Conservation (phyloP, 169 alveolate species). For the Plasmodium cynomolgi region DNA sequence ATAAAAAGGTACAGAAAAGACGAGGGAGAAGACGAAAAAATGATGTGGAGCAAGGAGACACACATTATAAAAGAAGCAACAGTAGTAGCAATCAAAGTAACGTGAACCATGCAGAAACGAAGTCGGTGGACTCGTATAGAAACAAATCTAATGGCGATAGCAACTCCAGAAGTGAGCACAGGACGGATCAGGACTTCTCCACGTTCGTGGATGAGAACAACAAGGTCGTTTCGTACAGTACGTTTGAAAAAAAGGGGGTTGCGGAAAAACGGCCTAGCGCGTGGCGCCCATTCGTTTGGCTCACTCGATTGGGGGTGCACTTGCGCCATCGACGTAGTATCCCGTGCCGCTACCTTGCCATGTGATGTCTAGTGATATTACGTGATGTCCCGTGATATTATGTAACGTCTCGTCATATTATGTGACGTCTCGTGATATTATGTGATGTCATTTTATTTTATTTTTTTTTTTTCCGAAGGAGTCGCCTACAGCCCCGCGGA, state of each 20-base stretch:
- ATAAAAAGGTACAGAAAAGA: slow-evolving; percentile 13
- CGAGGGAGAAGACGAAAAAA: slow-evolving; percentile 60
- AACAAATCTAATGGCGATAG: not conserved
- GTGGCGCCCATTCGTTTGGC: not conserved
- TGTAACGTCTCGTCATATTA: too few relatives aligned
- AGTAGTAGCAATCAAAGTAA: not conserved
- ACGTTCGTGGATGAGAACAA: slow-evolving; percentile 66
- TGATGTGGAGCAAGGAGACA: slow-evolving; percentile 13
- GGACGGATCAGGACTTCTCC: slow-evolving; percentile 33
- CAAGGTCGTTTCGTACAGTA: slow-evolving; percentile 59
- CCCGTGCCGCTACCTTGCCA: not conserved
- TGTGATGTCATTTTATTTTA: not conserved
- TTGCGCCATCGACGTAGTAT: not conserved
- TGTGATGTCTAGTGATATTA: too few relatives aligned
- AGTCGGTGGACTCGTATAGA: not conserved
- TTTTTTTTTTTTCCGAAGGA: slow-evolving; percentile 12
- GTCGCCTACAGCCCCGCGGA: slow-evolving; percentile 66
- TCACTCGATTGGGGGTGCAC: not conserved
- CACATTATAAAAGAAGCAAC: slow-evolving; percentile 11
- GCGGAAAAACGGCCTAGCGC: not conserved
- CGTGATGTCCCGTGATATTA: too few relatives aligned
- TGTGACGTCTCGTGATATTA: too few relatives aligned
- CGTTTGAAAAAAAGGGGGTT: not conserved
- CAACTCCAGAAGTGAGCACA: slow-evolving; percentile 2
- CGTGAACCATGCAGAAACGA: not conserved